Percentiles rank a stretch among this genome's conserved stretches.
Conservation (phyloP, 2,329 filamentous ascomycete species). For the Talaromyces sp. region DNA sequence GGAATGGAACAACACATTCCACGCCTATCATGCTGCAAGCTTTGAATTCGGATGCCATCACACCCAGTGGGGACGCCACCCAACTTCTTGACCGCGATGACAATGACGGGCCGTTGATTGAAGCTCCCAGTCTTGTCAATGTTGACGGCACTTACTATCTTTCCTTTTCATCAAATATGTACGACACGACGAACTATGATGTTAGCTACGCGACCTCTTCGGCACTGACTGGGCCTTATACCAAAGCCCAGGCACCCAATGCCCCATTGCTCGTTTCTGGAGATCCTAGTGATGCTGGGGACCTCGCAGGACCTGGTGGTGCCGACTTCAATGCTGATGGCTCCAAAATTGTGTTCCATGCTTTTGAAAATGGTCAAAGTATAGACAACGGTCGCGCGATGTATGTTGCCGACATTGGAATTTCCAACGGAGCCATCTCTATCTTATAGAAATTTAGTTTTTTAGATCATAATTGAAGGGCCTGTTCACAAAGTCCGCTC, state of each 20-base stretch:
- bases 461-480: no score
- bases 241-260: slow-evolving; percentile 27
- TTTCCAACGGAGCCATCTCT: slow-evolving; percentile 15
- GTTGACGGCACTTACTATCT: slow-evolving; percentile 55
- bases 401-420: slow-evolving; percentile 21
- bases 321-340: slow-evolving; percentile 31
- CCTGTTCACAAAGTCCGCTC: neutral
- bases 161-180: slow-evolving; percentile 61
- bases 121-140: slow-evolving; percentile 57
- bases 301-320: slow-evolving; percentile 33
- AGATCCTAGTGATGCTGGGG: slow-evolving; percentile 23
- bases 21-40: slow-evolving; percentile 63
- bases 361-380: slow-evolving; percentile 25
- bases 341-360: slow-evolving; percentile 32
- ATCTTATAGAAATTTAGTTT: neutral
- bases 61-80: slow-evolving; percentile 49
- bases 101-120: slow-evolving; percentile 59
- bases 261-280: slow-evolving; percentile 32
- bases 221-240: slow-evolving; percentile 31
- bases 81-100: slow-evolving; percentile 62
- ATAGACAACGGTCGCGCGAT: slow-evolving; percentile 23
- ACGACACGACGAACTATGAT: slow-evolving; percentile 55
- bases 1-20: slow-evolving; percentile 43
- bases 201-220: slow-evolving; percentile 57
- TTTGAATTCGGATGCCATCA: slow-evolving; percentile 53